Percentiles rank a stretch among this genome's conserved stretches.
Conservation (phyloP, 2,329 filamentous ascomycete species). For the Colletotrichum sp. region DNA sequence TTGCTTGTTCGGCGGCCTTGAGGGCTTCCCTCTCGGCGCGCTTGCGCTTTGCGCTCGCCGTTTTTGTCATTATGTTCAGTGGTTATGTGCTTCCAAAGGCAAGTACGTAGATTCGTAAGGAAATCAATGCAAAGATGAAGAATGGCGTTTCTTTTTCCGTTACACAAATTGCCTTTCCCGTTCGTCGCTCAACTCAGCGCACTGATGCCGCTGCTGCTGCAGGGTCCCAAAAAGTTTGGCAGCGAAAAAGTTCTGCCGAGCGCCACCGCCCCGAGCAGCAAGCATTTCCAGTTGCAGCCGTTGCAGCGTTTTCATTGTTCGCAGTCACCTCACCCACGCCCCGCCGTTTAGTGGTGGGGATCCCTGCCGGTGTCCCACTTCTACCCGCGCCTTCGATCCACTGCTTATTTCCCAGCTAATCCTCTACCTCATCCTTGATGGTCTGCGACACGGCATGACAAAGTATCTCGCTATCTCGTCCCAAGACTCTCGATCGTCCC, state of each 20-base stretch:
- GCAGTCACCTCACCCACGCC: conserved; percentile 15
- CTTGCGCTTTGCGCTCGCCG: conserved; percentile 23
- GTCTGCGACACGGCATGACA: rapidly evolving
- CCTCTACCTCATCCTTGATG: background rate
- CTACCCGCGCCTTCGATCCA: conserved; percentile 9
- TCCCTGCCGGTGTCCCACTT: background rate
- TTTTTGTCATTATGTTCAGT: conserved; percentile 17
- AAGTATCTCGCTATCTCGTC: background rate
- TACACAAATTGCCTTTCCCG: background rate
- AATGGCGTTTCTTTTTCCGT: background rate
- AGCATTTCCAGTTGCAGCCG: background rate
- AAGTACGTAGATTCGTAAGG: background rate
- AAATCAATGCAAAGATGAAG: background rate
- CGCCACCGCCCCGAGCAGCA: conserved; percentile 2
- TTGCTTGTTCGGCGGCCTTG: conserved; percentile 14
- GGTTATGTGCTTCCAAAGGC: background rate
- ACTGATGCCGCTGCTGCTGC: background rate
- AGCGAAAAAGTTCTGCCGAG: conserved; percentile 13
- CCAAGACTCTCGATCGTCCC: background rate
- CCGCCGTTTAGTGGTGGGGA: background rate
- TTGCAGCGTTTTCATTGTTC: background rate
- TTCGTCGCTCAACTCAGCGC: background rate
- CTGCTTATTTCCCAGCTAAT: background rate
- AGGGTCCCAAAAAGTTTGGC: conserved; percentile 15
- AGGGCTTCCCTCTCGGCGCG: conserved; percentile 23